These are phyloP conservation scores for Theileria orientalis DNA, from an alignment of 169 alveolate genomes.

Conservation along the genomic window DNA sequence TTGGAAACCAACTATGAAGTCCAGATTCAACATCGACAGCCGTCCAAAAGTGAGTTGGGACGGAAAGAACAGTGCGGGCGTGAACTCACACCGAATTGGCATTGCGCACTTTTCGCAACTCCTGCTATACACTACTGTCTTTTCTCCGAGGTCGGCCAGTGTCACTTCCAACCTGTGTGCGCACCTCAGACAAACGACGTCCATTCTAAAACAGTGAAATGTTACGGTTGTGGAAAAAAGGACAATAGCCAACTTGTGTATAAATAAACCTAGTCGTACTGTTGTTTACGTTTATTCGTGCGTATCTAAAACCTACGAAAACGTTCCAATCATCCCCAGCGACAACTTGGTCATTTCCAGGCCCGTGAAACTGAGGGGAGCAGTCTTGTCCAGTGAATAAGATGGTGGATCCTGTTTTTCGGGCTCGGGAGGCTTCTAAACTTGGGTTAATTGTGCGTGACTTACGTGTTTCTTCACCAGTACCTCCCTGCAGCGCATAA, in stretches of 20 bases:
- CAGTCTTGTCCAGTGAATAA: conserved; percentile 35
- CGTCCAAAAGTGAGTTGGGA: conserved; percentile 31
- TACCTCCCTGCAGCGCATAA: conserved; percentile 48
- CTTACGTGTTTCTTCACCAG: conserved; percentile 42
- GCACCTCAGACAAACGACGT: conserved; percentile 44
- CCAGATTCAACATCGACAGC: conserved; percentile 34
- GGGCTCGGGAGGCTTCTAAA: conserved; percentile 7
- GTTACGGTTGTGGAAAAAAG: too few relatives aligned
- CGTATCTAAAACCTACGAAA: conserved; percentile 11
- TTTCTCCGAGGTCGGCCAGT: conserved; percentile 22
- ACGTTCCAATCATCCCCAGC: conserved; percentile 27
- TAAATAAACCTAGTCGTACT: too few relatives aligned
- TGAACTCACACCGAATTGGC: conserved; percentile 41
- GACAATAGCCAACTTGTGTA: too few relatives aligned
- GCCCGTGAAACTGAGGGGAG: conserved; percentile 16
- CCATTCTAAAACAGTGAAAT: conserved; percentile 16
- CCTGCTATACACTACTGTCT: conserved; percentile 10
- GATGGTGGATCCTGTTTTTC: conserved; percentile 23
- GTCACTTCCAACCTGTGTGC: conserved; percentile 26
- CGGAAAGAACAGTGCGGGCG: conserved; percentile 33
- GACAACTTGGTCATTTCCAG: conserved; percentile 49
- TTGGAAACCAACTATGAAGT: conserved; percentile 5
- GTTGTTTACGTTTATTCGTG: too few relatives aligned
- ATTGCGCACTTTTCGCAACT: conserved; percentile 43
- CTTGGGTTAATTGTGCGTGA: neutral